A percentile compares a stretch with the other conserved stretches of the same genome.
Conservation (phyloP, 1,284 basidiomycete species). For the Phenoliferia sp. region DNA sequence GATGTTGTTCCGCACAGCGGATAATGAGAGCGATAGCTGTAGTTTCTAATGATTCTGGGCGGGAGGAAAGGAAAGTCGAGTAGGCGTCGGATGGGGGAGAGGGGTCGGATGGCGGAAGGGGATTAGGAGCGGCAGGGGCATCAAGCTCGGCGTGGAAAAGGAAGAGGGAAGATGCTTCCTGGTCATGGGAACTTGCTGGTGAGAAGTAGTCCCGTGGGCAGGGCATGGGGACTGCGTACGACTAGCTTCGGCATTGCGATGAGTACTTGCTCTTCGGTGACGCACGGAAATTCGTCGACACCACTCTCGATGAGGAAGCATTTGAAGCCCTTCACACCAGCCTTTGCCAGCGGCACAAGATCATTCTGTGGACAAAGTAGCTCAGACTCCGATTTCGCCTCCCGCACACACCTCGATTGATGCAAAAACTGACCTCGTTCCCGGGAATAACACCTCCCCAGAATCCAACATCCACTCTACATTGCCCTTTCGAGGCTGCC, state of each 20-base stretch:
- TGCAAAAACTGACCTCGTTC: slow-evolving; percentile 58
- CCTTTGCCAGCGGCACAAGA: slow-evolving; percentile 60
- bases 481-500: slow-evolving; percentile 63
- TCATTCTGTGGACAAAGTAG: slow-evolving; percentile 50
- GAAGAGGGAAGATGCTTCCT: slow-evolving; percentile 64
- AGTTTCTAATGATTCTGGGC: slow-evolving; percentile 70
- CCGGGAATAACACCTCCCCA: slow-evolving; percentile 92
- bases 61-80: slow-evolving; percentile 73
- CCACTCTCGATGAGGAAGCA: slow-evolving; percentile 92
- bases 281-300: slow-evolving; percentile 88
- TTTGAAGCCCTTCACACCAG: slow-evolving; percentile 88
- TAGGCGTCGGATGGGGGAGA: slow-evolving; percentile 52
- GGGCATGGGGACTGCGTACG: slow-evolving; percentile 45
- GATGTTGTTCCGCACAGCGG: slow-evolving; percentile 56
- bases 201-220: background rate
- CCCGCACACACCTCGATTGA: background rate
- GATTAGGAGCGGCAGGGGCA: slow-evolving; percentile 22
- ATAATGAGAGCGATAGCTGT: slow-evolving; percentile 62
- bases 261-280: slow-evolving; percentile 63
- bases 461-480: slow-evolving; percentile 80
- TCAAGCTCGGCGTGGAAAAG: slow-evolving; percentile 89
- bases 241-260: slow-evolving; percentile 67
- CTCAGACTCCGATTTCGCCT: background rate
- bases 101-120: slow-evolving; percentile 20
- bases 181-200: slow-evolving; percentile 5